Evolutionary conservation across 208 protist genomes (phyloP).

Genomic region (Trypanosoma cruzi): DNA sequence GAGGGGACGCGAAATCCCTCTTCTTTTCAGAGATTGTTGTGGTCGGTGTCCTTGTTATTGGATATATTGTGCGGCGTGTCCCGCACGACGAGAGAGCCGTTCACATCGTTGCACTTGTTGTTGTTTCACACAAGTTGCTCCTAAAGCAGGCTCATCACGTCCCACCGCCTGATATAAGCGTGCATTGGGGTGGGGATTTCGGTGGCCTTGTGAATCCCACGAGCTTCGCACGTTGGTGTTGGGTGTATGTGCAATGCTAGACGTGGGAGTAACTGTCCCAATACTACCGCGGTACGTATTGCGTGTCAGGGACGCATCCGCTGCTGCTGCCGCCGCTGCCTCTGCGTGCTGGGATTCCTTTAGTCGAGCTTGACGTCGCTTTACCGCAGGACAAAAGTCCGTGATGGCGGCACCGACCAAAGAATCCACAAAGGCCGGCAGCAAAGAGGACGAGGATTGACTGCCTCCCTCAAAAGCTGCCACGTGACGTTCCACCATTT

Average conservation of each 20-base stretch:
- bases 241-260: background rate
- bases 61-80: background rate
- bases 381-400: slow-evolving; percentile 21
- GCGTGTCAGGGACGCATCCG: background rate
- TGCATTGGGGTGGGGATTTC: background rate
- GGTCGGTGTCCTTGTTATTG: background rate
- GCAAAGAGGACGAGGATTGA: background rate
- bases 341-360: slow-evolving; percentile 24
- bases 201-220: background rate
- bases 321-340: slow-evolving; percentile 15
- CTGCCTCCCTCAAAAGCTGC: slow-evolving; percentile 15
- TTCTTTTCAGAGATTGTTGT: background rate
- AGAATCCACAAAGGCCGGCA: slow-evolving; percentile 32
- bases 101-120: background rate
- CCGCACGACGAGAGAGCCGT: background rate
- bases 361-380: slow-evolving; percentile 27
- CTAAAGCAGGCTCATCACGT: background rate
- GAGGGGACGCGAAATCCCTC: background rate
- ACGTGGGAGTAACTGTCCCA: slow-evolving; percentile 1
- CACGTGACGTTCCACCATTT: slow-evolving; percentile 21
- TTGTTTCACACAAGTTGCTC: background rate
- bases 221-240: background rate
- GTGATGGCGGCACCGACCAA: slow-evolving; percentile 30
- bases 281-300: background rate
- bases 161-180: background rate